A percentile compares a stretch with the other conserved stretches of the same genome.
Conservation (phyloP, 768 basidiomycete species). For the Auriscalpium vulgare region DNA sequence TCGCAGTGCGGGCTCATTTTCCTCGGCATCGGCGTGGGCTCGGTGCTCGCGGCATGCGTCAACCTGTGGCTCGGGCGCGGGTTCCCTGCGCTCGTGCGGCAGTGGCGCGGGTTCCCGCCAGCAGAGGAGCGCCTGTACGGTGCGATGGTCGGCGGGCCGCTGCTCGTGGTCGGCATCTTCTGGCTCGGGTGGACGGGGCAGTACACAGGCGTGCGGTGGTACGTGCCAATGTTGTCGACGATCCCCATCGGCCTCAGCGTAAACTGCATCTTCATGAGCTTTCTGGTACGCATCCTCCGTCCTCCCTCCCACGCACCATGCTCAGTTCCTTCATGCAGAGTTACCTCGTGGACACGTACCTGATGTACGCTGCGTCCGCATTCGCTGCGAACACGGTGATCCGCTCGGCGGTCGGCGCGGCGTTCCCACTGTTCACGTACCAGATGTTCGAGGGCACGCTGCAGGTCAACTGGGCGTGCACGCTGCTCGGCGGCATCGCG, state of each 20-base stretch:
- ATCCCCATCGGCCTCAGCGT: conserved; percentile 10
- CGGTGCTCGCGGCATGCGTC: neutral
- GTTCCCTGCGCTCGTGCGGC: conserved; percentile 13
- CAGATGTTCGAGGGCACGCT: conserved; percentile 16
- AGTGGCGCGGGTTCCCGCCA: conserved; percentile 21
- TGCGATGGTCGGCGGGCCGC: conserved; percentile 14
- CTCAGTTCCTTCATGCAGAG: neutral
- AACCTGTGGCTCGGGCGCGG: conserved; percentile 5
- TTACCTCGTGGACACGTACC: conserved; percentile 14
- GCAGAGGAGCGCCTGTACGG: conserved; percentile 19
- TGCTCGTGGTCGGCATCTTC: conserved; percentile 17
- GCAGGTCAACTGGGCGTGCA: conserved; percentile 5
- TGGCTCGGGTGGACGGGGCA: conserved; percentile 21
- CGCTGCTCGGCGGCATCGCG: conserved; percentile 20
- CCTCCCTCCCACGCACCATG: neutral
- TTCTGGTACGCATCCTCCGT: conserved; percentile 3
- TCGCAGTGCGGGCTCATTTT: conserved; percentile 1
- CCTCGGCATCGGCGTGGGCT: conserved; percentile 5
- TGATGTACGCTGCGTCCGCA: conserved; percentile 12
- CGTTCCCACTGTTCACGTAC: conserved; percentile 23
- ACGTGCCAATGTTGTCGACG: conserved; percentile 11
- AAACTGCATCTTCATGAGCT: conserved; percentile 11
- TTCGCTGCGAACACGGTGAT: conserved; percentile 17
- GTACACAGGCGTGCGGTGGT: conserved; percentile 11
- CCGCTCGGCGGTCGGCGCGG: conserved; percentile 14